These are phyloP conservation scores for Oryza glumipatula DNA, from an alignment of 176 grass and related monocot species.

Conservation along the genomic window DNA sequence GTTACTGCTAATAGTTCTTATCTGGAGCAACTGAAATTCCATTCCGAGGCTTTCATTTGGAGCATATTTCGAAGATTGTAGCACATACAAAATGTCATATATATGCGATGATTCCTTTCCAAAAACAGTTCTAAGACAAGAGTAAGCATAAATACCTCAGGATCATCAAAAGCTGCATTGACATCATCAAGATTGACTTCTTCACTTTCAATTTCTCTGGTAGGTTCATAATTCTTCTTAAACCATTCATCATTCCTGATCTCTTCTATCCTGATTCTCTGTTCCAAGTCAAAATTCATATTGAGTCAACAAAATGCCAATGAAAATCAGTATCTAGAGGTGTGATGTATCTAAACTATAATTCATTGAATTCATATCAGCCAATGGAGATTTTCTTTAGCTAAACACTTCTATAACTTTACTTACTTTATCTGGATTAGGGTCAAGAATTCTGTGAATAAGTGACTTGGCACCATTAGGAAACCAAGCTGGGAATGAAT, in stretches of 20 bases:
- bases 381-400: not conserved
- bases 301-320: slow-evolving; percentile 36
- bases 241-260: slow-evolving; percentile 96
- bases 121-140: slow-evolving; percentile 24
- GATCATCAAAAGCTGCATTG: slow-evolving; percentile 84
- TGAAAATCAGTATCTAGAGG: too few species aligned
- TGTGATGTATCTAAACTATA: too few species aligned
- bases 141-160: slow-evolving; percentile 59
- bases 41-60: too few species aligned
- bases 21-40: too few species aligned
- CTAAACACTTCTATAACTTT: slow-evolving; percentile 29
- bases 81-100: not conserved
- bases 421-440: slow-evolving; percentile 94
- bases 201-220: slow-evolving; percentile 69
- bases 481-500: slow-evolving; percentile 88
- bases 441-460: slow-evolving; percentile 84
- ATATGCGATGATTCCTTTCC: not conserved
- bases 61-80: too few species aligned
- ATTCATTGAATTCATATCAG: not conserved
- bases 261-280: slow-evolving; percentile 96
- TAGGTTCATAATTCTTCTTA: slow-evolving; percentile 79
- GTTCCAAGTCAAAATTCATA: slow-evolving; percentile 44
- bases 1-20: too few species aligned
- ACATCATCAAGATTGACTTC: slow-evolving; percentile 94
- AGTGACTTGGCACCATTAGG: slow-evolving; percentile 74